Base-by-base conservation (phyloP, 495 filamentous ascomycete genomes). In the Penicillium ochrochloron region DNA sequence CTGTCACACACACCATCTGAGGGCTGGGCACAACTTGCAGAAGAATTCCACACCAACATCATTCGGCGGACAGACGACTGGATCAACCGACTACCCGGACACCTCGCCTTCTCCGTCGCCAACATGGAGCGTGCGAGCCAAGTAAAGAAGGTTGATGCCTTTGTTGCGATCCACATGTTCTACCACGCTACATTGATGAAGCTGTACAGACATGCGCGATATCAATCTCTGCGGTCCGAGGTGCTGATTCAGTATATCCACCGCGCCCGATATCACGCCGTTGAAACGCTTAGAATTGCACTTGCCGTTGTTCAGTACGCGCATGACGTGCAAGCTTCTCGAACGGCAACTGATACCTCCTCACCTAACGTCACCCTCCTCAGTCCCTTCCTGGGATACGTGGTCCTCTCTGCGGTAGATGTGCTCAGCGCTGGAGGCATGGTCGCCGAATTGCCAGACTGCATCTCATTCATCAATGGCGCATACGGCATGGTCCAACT, bases 101-200 rank as follows among this genome's bases (percentile, higher is more conserved):
- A 79, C 58, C 60, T 85, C 29, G 60, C 64, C 17, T 88, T 84
- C 67, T 82, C 80, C 15, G 65, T 76, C 0, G 66, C 79, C 55
- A 89, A 87, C 60, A 70, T 89, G 37, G 79, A 83, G 21, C 69
- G 71, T 53, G 82, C 75, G 34, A 79, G 82, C 35, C 69, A 74
- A 8, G 68, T 74, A 5, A 80, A 80, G n/a, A 80, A 81, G 66
- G 72, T 78, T 1, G 83, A 83, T 9, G 76, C 82, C 0, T 88
- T 87, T 64, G 72, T 90, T 55, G 79, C 80, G 0, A 83, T 88
- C 64, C 88, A 91, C 66, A 69, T 88, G 29, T 73, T 90, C 27
- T 87, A 88, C 70, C 85, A 89, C 70, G 78, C 82, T 27, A 83
- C 84, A 3, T 69, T 83, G 58, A 83, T 90, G 75, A 85, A 86